Evolutionary conservation across 2,329 filamentous ascomycete species (phyloP).

Genomic region (Eurotiales sp.): DNA sequence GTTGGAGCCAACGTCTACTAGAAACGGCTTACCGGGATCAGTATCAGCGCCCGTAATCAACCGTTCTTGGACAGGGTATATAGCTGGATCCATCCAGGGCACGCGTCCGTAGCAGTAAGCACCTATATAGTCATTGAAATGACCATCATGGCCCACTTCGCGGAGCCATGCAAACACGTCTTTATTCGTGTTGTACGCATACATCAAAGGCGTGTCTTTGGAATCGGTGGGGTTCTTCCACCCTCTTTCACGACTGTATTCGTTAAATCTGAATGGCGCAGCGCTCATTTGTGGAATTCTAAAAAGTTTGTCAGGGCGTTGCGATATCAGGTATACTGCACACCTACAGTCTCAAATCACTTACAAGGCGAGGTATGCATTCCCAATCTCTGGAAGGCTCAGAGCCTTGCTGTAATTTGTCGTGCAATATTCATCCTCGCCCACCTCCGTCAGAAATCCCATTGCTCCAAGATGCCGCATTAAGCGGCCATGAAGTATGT

Average conservation of each 20-base stretch:
- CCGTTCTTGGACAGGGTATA: not conserved
- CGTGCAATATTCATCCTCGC: slow-evolving; percentile 29
- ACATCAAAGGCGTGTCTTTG: not conserved
- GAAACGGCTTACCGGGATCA: not conserved
- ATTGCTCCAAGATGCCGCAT: slow-evolving; percentile 34
- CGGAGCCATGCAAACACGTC: not conserved
- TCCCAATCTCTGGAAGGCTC: slow-evolving; percentile 20
- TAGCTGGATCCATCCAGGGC: not conserved
- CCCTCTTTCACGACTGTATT: not conserved
- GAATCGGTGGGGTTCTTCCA: not conserved
- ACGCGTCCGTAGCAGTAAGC: not conserved
- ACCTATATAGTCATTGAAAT: not conserved
- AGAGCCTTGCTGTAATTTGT: slow-evolving; percentile 32
- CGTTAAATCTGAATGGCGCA: not conserved
- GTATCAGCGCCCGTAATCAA: not conserved
- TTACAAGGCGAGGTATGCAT: slow-evolving; percentile 11
- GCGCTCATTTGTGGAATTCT: not conserved
- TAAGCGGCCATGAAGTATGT: slow-evolving; percentile 22
- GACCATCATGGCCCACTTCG: not conserved
- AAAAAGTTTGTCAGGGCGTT: not conserved
- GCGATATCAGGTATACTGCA: slow-evolving; percentile 20
- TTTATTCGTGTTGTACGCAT: not conserved
- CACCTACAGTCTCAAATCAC: slow-evolving; percentile 17
- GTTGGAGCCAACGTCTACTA: slow-evolving; percentile 33
- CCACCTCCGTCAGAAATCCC: slow-evolving; percentile 32